Evolutionary conservation across 2,329 filamentous ascomycete species (phyloP).

Genomic region (Botrytis hyacinthi): DNA sequence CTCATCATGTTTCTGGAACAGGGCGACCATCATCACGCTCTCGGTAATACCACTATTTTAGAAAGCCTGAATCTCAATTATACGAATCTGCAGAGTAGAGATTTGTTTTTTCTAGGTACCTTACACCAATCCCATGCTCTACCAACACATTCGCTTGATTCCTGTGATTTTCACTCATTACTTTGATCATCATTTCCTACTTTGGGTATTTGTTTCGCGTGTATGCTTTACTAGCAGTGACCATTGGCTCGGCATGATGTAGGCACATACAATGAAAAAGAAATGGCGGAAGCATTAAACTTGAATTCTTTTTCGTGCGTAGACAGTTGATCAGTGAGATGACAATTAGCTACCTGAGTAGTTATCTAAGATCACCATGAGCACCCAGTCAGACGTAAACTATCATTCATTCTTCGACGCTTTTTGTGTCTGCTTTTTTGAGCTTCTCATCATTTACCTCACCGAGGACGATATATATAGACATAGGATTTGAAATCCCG

Average conservation of each 20-base stretch:
- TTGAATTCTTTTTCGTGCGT: background rate
- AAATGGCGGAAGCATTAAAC: background rate
- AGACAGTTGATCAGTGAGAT: background rate
- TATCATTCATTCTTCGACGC: too few relatives aligned
- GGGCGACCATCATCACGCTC: too few relatives aligned
- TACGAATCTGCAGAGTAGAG: too few relatives aligned
- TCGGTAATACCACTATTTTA: too few relatives aligned
- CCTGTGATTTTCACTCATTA: background rate
- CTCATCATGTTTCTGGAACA: too few relatives aligned
- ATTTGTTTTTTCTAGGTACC: background rate
- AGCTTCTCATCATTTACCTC: background rate
- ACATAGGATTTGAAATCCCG: background rate
- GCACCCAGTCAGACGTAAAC: too few relatives aligned
- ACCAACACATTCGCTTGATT: background rate
- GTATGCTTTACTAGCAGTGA: background rate
- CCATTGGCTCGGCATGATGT: too few relatives aligned
- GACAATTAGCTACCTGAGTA: rapidly evolving
- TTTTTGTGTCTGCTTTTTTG: too few relatives aligned
- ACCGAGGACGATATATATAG: background rate
- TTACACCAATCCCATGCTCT: background rate
- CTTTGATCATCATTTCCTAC: background rate
- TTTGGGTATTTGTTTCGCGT: background rate
- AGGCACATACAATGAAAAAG: background rate
- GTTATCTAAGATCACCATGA: background rate
- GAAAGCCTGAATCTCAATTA: background rate